Conservation (phyloP, 2,329 filamentous ascomycete genomes). For the Hortaea werneckii region DNA sequence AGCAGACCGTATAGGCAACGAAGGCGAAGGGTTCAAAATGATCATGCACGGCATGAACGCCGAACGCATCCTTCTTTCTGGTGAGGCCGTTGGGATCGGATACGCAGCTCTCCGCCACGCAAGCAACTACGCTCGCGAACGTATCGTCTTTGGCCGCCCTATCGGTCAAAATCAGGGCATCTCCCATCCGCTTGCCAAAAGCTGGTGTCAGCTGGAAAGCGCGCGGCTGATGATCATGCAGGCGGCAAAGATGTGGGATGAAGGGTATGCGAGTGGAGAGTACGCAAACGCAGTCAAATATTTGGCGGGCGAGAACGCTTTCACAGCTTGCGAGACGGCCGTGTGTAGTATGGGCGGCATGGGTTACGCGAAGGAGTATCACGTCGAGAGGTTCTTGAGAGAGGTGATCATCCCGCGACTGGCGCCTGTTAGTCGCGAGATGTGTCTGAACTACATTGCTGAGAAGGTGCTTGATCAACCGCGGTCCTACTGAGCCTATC, state of each 20-base stretch:
- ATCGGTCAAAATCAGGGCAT: constrained; percentile 60
- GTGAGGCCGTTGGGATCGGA: constrained; percentile 40
- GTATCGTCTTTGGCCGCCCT: constrained; percentile 54
- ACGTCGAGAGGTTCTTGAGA: constrained; percentile 56
- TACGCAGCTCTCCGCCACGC: constrained; percentile 41
- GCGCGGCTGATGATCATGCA: constrained; percentile 57
- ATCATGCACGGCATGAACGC: constrained; percentile 73
- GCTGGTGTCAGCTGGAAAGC: constrained; percentile 55
- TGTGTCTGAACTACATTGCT: constrained; percentile 25
- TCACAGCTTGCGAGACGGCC: constrained; percentile 51
- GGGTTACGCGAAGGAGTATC: constrained; percentile 51
- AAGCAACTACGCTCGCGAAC: constrained; percentile 54
- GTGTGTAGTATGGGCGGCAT: constrained; percentile 53
- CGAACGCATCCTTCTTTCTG: constrained; percentile 59
- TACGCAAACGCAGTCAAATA: constrained; percentile 61
- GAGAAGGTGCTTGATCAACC: constrained; percentile 22
- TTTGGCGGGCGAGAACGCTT: constrained; percentile 55
- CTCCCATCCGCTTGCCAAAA: constrained; percentile 54
- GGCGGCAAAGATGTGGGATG: constrained; percentile 53
- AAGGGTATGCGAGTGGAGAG: constrained; percentile 37
- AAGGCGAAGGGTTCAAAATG: constrained; percentile 37
- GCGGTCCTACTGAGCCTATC: constrained; percentile 14
- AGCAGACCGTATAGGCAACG: constrained; percentile 31
- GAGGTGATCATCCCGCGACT: constrained; percentile 56
- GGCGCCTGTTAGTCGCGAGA: constrained; percentile 47